These are phyloP conservation scores for Tubosaeta sp. DNA, from an alignment of 768 basidiomycete species.

Conservation along the genomic window DNA sequence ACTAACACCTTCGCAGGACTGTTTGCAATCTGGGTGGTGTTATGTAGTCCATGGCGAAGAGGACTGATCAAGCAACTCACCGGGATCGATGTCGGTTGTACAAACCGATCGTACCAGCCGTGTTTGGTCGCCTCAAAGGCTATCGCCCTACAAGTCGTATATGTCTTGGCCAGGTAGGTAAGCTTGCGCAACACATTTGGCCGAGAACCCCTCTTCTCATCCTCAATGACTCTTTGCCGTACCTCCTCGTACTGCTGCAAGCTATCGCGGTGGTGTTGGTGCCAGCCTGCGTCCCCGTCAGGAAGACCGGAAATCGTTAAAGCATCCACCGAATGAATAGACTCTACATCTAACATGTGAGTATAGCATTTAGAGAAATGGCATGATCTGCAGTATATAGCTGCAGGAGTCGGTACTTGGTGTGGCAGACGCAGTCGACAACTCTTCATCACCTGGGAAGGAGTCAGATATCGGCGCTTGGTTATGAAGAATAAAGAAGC, in stretches of 20 bases:
- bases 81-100: conserved; percentile 18
- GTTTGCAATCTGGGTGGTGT: conserved; percentile 13
- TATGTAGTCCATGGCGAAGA: neutral
- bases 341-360: conserved; percentile 33
- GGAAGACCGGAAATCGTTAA: conserved; percentile 20
- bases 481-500: neutral
- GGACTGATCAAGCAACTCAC: conserved; percentile 11
- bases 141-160: conserved; percentile 44
- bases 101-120: conserved; percentile 61
- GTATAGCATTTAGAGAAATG: conserved; percentile 34
- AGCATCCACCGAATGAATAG: conserved; percentile 36
- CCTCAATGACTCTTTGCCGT: conserved; percentile 16
- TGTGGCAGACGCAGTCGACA: conserved; percentile 22
- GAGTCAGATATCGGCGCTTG: neutral
- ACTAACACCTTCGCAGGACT: conserved; percentile 11
- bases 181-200: conserved; percentile 36
- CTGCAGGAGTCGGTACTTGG: conserved; percentile 10
- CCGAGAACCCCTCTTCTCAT: conserved; percentile 36
- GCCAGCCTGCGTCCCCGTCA: conserved; percentile 31
- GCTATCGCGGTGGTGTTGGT: conserved; percentile 26
- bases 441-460: conserved; percentile 13
- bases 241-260: conserved; percentile 14
- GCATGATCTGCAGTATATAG: conserved; percentile 36
- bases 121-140: conserved; percentile 34
- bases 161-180: conserved; percentile 45